Percentiles rank a stretch among this genome's conserved stretches.
Evolutionary conservation across 2,329 filamentous ascomycete species (phyloP).

Genomic region (Dendryphion nanum): DNA sequence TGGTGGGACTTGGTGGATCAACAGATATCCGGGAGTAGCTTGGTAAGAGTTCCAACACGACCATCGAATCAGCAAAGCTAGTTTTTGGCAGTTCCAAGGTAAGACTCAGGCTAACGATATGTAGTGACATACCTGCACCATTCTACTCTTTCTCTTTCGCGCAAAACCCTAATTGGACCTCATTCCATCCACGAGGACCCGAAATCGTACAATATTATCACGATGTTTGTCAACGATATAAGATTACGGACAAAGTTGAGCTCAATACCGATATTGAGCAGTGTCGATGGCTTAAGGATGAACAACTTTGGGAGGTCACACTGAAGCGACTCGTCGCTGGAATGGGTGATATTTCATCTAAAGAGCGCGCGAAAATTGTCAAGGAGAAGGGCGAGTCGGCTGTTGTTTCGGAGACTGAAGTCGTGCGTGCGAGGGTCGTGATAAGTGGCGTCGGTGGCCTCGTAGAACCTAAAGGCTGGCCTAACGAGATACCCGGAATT

Average conservation of each 20-base stretch:
- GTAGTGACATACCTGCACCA: constrained; percentile 48
- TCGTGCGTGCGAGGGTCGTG: constrained; percentile 54
- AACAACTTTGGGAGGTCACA: constrained; percentile 56
- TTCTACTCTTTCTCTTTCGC: constrained; percentile 59
- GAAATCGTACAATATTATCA: constrained; percentile 55
- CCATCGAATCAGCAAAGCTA: too few relatives aligned
- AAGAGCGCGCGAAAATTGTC: constrained; percentile 47
- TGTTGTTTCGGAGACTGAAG: constrained; percentile 53
- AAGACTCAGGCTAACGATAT: constrained; percentile 14
- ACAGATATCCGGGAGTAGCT: constrained; percentile 43
- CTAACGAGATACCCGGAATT: constrained; percentile 51
- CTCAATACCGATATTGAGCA: constrained; percentile 57
- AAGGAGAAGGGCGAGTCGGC: constrained; percentile 44
- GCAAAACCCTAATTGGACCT: constrained; percentile 53
- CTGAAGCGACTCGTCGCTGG: constrained; percentile 53
- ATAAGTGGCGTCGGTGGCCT: constrained; percentile 56
- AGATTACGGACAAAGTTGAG: constrained; percentile 58
- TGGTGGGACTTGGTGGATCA: constrained; percentile 62
- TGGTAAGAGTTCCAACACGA: too few relatives aligned
- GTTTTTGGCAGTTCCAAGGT: too few relatives aligned
- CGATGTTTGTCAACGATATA: constrained; percentile 52
- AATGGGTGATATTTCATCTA: constrained; percentile 52
- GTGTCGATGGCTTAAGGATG: constrained; percentile 53
- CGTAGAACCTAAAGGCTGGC: constrained; percentile 54
- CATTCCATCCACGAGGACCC: constrained; percentile 47